Evolutionary conservation across 345 rosid genomes (phyloP), one percentile per base, ranked within the genome.

Genomic region (Hypericum androsaemum): DNA sequence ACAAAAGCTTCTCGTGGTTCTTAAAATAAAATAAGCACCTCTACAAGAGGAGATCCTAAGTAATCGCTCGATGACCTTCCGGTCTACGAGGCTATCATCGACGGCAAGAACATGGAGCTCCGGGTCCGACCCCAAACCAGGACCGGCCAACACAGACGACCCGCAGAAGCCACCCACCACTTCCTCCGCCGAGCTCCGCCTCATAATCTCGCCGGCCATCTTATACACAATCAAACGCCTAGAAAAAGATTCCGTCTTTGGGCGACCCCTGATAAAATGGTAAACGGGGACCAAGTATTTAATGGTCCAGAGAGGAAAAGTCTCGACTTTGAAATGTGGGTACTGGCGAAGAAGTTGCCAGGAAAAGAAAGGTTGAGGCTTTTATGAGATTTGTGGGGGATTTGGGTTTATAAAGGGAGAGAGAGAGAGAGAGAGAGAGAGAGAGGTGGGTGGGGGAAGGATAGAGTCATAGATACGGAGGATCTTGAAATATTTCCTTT

Each of bases 31-130:
- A 1, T 13, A 5, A 6, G 4, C 38, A 89, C 97, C 95, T 82
- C 76, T 86, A 56, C 94, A 89, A 1, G 97, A 79, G 0, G 89
- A 82, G 15, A 76, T 69, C 74, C 72, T 75, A 1, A 89, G 90
- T 72, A 89, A 66, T 22, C 86, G 66, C 43, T 89, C 95, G 39
- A 89, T 83, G 52, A 86, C 80, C 52, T 81, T 86, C 17, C 95
- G 72, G 57, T 89, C 97, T 0, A 86, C 90, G 3, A 67, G 56
- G 38, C 97, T 89, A 57, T 89, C 95, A 56, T 89, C 95, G 2
- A 89, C 95, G 42, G 96, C 97, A 13, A 89, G 97, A 71, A 89
- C 96, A 71, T 86, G 97, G 37, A 84, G 71, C 71, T 89, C 86
- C 54, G 32, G 32, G 32, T 66, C 61, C 4, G 79, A 66, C 35